Base-by-base conservation (phyloP, 768 basidiomycete species). In the Candolleomyces efflorescens region DNA sequence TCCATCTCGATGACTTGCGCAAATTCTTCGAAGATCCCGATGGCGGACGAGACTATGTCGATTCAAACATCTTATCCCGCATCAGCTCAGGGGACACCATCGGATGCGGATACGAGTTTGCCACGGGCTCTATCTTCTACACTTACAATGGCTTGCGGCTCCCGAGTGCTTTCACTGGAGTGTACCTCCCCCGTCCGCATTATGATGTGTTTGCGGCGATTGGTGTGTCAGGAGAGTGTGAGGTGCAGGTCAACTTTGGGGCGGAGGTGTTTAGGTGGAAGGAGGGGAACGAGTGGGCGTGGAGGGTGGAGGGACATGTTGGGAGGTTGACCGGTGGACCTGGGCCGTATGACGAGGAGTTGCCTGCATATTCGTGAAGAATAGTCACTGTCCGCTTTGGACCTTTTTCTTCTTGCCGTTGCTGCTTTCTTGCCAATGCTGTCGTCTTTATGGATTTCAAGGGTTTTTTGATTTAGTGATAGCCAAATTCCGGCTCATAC, bases 1-100 rank as follows among this genome's bases (percentile, higher is more conserved):
- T 87, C 24, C 87, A 89, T 62, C 77, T 89, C 36, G 87, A 89
- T 65, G 87, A 89, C 69, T 72, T 85, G 65, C 79, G 84, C 65
- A 89, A 87, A 68, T 89, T 88, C 75, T 88, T 83, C 58, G 86
- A 87, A 63, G 84, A 86, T 63, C 71, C 83, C 1, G 74, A 82
- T 47, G 87, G 86, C 17, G 87, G 86, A 11, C 78, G 82, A 1
- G 82, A 85, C 62, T 88, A 82, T 67, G 69, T 68, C 41, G 65
- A 68, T 13, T 59, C 60, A 22, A 63, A 38, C 44, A 67, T 72
- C 23, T 32, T 59, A 15, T 64, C 60, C 23, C 69, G 60, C 53
- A 71, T 82, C 51, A 63, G 53, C 1, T 63, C 75, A 7, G 83
- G 81, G 1, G 82, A 86, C 67, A 80, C 72, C 7, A 63, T 88